Evolutionary conservation across 257 asterid species (phyloP), one percentile per base, ranked within the genome.

Genomic region (Cordia subcordata): DNA sequence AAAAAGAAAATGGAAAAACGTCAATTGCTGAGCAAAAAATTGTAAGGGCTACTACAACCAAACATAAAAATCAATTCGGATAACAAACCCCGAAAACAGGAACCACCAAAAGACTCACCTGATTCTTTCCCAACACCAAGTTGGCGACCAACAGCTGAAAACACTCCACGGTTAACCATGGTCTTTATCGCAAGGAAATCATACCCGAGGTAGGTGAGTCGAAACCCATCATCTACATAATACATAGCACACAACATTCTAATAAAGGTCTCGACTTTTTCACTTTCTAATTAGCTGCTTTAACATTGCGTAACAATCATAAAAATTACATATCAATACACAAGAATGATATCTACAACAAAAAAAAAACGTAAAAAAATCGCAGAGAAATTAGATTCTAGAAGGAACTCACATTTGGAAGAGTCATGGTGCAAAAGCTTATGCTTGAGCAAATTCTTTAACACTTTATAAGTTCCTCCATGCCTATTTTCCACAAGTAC

Each of bases 121-220:
- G 99, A 93, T 70, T 93, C 99, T 76, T 93, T 93, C 49, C 97
- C 99, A 18, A 82, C 94, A 55, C 99, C 99, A 71, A 93, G 81
- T 68, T 89, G 93, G 57, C 99, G 96, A 52, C 99, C 99, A 80
- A 93, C 96, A n/a, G 94, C 66, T 62, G 68, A 61, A 60, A 93
- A 86, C 49, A 93, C 87, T 55, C 96, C 99, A 35, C 99, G 97
- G 67, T 86, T 93, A 44, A 93, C 97, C 92, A 93, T 32, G 17
- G 96, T 74, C 78, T 86, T 93, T 62, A 93, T 93, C 0, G 99
- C 97, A 58, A 93, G 99, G 77, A 83, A 93, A 77, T 93, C 99
- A 63, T 93, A 93, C 58, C 99, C 99, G 77, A 93, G 78, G 81
- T 86, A 89, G 2, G 99, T 93, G 63, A 93, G 85, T 61, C 99